phyloP scores from a whole-genome alignment of 306 rosid species.

The Abrus precatorius region DNA sequence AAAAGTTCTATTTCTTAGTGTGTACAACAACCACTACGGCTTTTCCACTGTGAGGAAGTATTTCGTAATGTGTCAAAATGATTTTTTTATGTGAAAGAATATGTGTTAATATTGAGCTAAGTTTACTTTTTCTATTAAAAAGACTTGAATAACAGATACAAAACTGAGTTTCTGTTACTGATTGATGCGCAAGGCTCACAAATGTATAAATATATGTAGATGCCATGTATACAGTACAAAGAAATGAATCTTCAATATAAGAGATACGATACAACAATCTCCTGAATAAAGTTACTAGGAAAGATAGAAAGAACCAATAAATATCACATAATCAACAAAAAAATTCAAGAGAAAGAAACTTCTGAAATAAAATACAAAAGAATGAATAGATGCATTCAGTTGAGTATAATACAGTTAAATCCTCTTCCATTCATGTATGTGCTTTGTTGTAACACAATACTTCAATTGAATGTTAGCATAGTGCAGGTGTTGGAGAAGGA shows the following conservation, averaged over 20 bases:
- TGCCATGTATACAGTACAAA: background rate
- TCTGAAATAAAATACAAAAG: constrained; percentile 9
- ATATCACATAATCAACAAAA: constrained; percentile 16
- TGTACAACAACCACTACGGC: no score
- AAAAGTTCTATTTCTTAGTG: constrained; percentile 16
- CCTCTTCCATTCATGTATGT: constrained; percentile 33
- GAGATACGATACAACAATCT: constrained; percentile 1
- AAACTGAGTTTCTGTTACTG: background rate
- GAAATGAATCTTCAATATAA: background rate
- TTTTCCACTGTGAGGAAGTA: background rate
- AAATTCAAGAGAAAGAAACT: constrained; percentile 16
- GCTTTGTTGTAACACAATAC: constrained; percentile 32
- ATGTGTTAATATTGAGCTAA: constrained; percentile 9
- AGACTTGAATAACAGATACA: background rate
- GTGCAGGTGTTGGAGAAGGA: constrained; percentile 97
- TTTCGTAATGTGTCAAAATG: background rate
- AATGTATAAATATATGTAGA: background rate
- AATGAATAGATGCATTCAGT: constrained; percentile 41
- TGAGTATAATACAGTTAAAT: constrained; percentile 26
- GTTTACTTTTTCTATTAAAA: constrained; percentile 11
- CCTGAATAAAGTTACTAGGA: background rate
- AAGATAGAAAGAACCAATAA: background rate
- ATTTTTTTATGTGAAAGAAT: background rate
- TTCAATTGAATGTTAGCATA: constrained; percentile 46
- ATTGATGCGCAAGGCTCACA: background rate